A percentile compares a stretch with the other conserved stretches of the same genome.
phyloP scores from a whole-genome alignment of 1,284 basidiomycete genomes.

The Ceratobasidium sp. region DNA sequence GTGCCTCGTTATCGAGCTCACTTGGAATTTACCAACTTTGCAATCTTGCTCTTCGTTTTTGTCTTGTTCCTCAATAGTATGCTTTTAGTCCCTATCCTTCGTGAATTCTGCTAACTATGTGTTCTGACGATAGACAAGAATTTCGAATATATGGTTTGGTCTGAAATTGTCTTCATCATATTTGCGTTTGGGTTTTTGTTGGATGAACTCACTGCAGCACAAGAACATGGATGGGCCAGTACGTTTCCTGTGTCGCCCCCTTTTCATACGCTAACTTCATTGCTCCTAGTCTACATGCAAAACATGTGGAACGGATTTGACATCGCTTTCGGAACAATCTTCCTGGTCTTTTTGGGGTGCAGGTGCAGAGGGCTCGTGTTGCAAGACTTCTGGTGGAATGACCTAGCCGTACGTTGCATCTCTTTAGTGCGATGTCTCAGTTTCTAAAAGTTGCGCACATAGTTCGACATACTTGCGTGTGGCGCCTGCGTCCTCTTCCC shows the following conservation, averaged over 20 bases:
- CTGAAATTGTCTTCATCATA: slow-evolving; percentile 78
- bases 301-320: slow-evolving; percentile 92
- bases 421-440: not conserved
- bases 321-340: slow-evolving; percentile 77
- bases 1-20: slow-evolving; percentile 84
- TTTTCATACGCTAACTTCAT: slow-evolving; percentile 34
- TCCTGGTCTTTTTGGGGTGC: slow-evolving; percentile 72
- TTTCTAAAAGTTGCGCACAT: not conserved
- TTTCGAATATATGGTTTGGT: slow-evolving; percentile 62
- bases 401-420: slow-evolving; percentile 64
- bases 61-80: slow-evolving; percentile 76
- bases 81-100: slow-evolving; percentile 51
- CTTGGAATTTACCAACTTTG: slow-evolving; percentile 82
- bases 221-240: slow-evolving; percentile 88
- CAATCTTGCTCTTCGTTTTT: slow-evolving; percentile 73
- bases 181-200: slow-evolving; percentile 81
- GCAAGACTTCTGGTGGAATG: slow-evolving; percentile 65
- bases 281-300: slow-evolving; percentile 72
- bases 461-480: slow-evolving; percentile 83
- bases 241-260: slow-evolving; percentile 53
- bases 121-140: slow-evolving; percentile 63
- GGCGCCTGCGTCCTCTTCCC: slow-evolving; percentile 90
- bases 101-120: not conserved
- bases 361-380: slow-evolving; percentile 72
- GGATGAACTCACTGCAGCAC: slow-evolving; percentile 81